A percentile compares a stretch with the other conserved stretches of the same genome.
Evolutionary conservation across 1,284 basidiomycete species (phyloP).

Genomic region (Ceratobasidium sp.): DNA sequence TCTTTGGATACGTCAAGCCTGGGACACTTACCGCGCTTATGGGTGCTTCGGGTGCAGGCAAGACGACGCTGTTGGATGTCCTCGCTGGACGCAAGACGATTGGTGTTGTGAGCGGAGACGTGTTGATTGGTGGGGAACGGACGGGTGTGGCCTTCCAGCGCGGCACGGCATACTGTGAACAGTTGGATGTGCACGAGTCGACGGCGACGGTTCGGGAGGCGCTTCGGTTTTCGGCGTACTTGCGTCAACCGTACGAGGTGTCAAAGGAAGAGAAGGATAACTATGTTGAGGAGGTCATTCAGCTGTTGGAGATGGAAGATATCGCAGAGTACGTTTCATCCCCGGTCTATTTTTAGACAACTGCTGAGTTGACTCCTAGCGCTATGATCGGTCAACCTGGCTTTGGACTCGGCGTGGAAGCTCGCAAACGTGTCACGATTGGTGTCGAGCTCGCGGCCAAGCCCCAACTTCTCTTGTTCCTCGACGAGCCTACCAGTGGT

Average conservation of each 20-base stretch:
- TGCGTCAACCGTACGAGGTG: conserved; percentile 65
- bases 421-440: conserved; percentile 70
- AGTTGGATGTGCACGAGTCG: conserved; percentile 65
- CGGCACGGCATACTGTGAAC: conserved; percentile 66
- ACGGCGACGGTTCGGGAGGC: conserved; percentile 70
- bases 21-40: conserved; percentile 71
- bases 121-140: conserved; percentile 66
- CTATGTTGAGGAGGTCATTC: conserved; percentile 66
- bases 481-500: conserved; percentile 68
- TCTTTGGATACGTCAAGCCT: conserved; percentile 68
- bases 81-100: conserved; percentile 66
- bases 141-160: conserved; percentile 64
- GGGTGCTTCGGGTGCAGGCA: conserved; percentile 69
- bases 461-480: conserved; percentile 67
- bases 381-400: conserved; percentile 60
- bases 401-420: conserved; percentile 65
- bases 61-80: conserved; percentile 66
- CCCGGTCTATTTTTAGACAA: conserved; percentile 26
- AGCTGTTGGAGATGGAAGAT: conserved; percentile 64
- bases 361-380: conserved; percentile 49
- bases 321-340: conserved; percentile 63
- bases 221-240: conserved; percentile 68
- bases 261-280: conserved; percentile 65
- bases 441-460: conserved; percentile 72
- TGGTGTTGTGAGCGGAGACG: conserved; percentile 63